phyloP scores from a whole-genome alignment of 2,329 filamentous ascomycete species.

The Lachnellula subtilissima region DNA sequence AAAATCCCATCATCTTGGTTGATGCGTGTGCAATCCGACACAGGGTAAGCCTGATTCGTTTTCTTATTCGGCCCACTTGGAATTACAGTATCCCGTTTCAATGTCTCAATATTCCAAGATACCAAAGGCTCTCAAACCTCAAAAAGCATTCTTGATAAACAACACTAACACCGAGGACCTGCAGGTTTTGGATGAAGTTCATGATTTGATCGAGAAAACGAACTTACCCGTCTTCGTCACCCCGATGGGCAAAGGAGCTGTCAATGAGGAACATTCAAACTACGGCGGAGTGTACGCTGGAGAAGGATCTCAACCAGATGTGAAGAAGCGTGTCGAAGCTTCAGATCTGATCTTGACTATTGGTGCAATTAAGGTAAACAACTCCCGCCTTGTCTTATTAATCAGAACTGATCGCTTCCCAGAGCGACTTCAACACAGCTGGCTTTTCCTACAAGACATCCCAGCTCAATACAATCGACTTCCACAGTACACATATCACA shows the following conservation, averaged over 20 bases:
- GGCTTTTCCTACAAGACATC: slow-evolving; percentile 78
- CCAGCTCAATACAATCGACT: slow-evolving; percentile 72
- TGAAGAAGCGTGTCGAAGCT: slow-evolving; percentile 59
- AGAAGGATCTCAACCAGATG: slow-evolving; percentile 62
- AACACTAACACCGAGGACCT: no score
- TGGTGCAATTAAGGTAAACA: slow-evolving; percentile 51
- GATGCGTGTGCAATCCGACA: slow-evolving; percentile 81
- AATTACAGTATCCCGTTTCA: no score
- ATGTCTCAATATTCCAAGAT: no score
- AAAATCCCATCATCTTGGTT: slow-evolving; percentile 72
- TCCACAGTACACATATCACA: slow-evolving; percentile 68
- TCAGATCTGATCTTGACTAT: slow-evolving; percentile 68
- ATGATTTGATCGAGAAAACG: slow-evolving; percentile 67
- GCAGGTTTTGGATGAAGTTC: slow-evolving; percentile 62
- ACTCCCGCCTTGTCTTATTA: background rate
- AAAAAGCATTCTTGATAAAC: no score
- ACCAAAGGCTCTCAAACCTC: no score
- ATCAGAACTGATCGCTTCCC: slow-evolving; percentile 16
- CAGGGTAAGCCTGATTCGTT: slow-evolving; percentile 31
- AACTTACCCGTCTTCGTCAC: slow-evolving; percentile 79
- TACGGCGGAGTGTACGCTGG: slow-evolving; percentile 85
- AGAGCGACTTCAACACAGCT: slow-evolving; percentile 77
- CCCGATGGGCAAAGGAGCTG: slow-evolving; percentile 82
- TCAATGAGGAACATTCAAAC: slow-evolving; percentile 70
- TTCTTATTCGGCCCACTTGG: no score